These are phyloP conservation scores for Trichoderma simmonsii DNA, from an alignment of 2,329 filamentous ascomycete species.

Conservation along the genomic window DNA sequence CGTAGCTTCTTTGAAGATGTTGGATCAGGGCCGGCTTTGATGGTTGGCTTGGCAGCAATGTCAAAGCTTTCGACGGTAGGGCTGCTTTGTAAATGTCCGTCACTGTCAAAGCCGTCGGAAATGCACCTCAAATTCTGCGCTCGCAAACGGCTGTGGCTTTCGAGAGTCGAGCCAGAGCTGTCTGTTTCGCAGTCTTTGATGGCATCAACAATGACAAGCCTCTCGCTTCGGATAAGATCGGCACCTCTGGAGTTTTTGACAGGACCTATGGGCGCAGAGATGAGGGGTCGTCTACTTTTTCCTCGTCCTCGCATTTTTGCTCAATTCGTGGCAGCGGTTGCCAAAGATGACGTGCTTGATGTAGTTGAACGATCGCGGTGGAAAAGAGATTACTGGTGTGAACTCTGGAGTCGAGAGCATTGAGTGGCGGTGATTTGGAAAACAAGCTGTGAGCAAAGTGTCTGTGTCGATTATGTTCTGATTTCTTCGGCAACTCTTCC, in stretches of 20 bases:
- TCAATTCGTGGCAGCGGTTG: neutral
- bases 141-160: constrained; percentile 11
- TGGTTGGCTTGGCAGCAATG: constrained; percentile 25
- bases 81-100: constrained; percentile 26
- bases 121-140: constrained; percentile 27
- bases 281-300: constrained; percentile 28
- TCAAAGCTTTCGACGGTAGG: constrained; percentile 32
- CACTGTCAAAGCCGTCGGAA: constrained; percentile 31
- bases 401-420: too few species aligned
- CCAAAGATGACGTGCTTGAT: neutral
- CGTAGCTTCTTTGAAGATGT: constrained; percentile 21
- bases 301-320: constrained; percentile 14
- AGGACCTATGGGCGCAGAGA: constrained; percentile 38
- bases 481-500: neutral
- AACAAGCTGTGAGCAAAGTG: neutral
- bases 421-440: neutral
- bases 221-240: constrained; percentile 35
- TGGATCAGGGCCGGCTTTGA: constrained; percentile 17
- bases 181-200: constrained; percentile 35
- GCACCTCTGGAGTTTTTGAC: constrained; percentile 37
- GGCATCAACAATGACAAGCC: constrained; percentile 33
- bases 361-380: neutral
- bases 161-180: constrained; percentile 19
- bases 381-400: neutral
- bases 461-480: neutral